Percentiles rank a stretch among this genome's conserved stretches.
Evolutionary conservation across 768 basidiomycete species (phyloP).

Genomic region (Kondoa malvinella): DNA sequence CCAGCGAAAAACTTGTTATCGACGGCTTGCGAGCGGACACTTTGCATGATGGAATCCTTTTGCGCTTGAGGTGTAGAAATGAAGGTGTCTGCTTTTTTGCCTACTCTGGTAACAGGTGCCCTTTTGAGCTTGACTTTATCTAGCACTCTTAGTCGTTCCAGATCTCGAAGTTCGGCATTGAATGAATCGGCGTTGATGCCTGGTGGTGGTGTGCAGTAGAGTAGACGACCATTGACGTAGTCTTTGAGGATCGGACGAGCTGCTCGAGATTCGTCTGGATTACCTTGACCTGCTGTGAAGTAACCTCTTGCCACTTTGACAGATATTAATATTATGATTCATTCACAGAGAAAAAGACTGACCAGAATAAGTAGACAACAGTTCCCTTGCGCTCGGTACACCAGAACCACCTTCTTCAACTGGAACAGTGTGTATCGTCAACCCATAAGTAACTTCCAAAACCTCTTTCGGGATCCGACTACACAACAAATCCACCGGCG

Average conservation of each 20-base stretch:
- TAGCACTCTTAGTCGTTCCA: slow-evolving; percentile 40
- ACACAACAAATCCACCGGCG: slow-evolving; percentile 59
- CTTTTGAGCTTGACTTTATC: slow-evolving; percentile 58
- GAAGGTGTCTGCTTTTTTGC: slow-evolving; percentile 67
- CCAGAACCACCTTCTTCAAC: slow-evolving; percentile 75
- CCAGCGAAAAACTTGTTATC: neutral
- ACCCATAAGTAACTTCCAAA: slow-evolving; percentile 76
- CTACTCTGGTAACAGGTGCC: slow-evolving; percentile 71
- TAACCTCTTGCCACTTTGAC: slow-evolving; percentile 72
- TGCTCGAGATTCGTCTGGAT: slow-evolving; percentile 88
- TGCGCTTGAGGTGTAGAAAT: slow-evolving; percentile 35
- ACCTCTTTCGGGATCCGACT: slow-evolving; percentile 63
- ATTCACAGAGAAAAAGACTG: slow-evolving; percentile 32
- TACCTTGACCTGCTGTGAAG: slow-evolving; percentile 82
- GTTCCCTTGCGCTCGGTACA: slow-evolving; percentile 48
- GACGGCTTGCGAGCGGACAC: neutral
- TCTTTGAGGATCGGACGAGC: slow-evolving; percentile 88
- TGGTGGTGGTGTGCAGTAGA: slow-evolving; percentile 75
- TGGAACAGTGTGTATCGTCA: slow-evolving; percentile 48
- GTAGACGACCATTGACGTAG: slow-evolving; percentile 82
- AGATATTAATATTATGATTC: slow-evolving; percentile 4
- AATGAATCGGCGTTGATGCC: slow-evolving; percentile 48
- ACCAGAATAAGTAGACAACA: slow-evolving; percentile 86
- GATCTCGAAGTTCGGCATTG: slow-evolving; percentile 52
- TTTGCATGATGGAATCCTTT: slow-evolving; percentile 11